Conservation (phyloP, 371 early-diverging fungal genomes). For the Chytridium lagenaria region DNA sequence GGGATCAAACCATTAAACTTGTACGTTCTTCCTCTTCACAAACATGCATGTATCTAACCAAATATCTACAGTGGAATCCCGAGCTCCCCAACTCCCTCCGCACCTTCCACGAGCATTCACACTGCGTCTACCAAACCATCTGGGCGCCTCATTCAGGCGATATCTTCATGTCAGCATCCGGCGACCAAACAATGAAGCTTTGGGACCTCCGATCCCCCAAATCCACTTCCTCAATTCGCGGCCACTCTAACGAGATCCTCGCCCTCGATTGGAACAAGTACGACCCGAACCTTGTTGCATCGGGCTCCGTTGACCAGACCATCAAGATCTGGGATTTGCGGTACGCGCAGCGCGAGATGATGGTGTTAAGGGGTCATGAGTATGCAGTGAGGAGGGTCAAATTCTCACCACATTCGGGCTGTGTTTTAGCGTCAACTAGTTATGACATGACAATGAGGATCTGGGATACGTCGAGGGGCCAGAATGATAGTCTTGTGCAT, state of each 20-base stretch:
- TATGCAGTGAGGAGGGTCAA: constrained; percentile 89
- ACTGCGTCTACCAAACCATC: constrained; percentile 85
- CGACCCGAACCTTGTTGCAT: constrained; percentile 72
- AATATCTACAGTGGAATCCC: constrained; percentile 82
- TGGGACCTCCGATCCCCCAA: constrained; percentile 81
- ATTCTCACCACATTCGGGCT: constrained; percentile 88
- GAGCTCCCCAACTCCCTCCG: constrained; percentile 75
- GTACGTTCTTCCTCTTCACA: constrained; percentile 58
- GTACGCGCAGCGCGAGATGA: constrained; percentile 70
- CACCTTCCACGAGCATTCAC: constrained; percentile 85
- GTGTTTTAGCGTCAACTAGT: constrained; percentile 76
- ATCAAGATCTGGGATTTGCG: constrained; percentile 92
- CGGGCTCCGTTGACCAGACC: constrained; percentile 86
- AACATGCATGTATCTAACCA: not conserved
- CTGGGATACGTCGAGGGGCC: constrained; percentile 72
- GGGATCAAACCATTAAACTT: constrained; percentile 93
- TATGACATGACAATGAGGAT: constrained; percentile 95
- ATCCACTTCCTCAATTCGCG: constrained; percentile 77
- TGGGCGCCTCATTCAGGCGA: constrained; percentile 86
- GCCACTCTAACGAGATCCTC: constrained; percentile 86
- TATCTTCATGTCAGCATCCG: constrained; percentile 84
- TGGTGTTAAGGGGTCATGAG: constrained; percentile 81
- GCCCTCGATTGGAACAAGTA: constrained; percentile 97
- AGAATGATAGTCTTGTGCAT: constrained; percentile 24
- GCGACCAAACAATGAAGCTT: constrained; percentile 85